Evolutionary conservation across 2,329 filamentous ascomycete genomes (phyloP), one percentile per base, ranked within the genome.

Genomic region (Colletotrichum lentis): DNA sequence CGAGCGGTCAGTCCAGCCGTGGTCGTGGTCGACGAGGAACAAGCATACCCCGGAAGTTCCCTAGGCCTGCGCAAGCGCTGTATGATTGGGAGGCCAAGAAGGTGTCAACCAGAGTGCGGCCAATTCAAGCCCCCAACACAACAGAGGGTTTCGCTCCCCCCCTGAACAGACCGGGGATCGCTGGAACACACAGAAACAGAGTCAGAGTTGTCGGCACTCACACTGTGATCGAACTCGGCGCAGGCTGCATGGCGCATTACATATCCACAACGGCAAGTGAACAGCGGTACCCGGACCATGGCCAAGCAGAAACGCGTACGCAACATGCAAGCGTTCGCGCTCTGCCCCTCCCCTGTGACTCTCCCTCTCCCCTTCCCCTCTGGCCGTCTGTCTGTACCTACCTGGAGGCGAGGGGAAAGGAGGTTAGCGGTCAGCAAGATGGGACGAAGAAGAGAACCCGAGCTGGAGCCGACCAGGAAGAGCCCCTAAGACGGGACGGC

Each of bases 51-150:
- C 59, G 62, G 59, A 44, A 52, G 59, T 54, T 11, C 37, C 31
- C 11, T 22, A 11, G 24, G 12, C 53, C 43, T 24, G 18, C 24
- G 18, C 41, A n/a, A 18, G 22, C 27, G 41, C 41, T 44, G 41
- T 18, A 10, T 44, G 7, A 44, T 44, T 63, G 57, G 63, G 41
- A 41, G 44, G 46, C n/a, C 47, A 55, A 50, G 61, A 31, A 37
- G 46, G 43, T 52, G 62, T 47, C 47, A 65, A 68, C 54, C 62
- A 64, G 20, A 64, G 54, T 55, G 50, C 39, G 54, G 54, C 54
- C 54, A 68, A 64, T 60, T 67, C 41, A 60, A 60, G 65, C 62
- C 65, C 65, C 65, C 65, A 65, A 65, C 55, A 14, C 41, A 37
- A 35, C 65, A 68, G 27, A 62, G 62, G 50, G 27, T 31, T 49